Conservation (phyloP, 495 filamentous ascomycete genomes). For the Cladorrhinum samala region DNA sequence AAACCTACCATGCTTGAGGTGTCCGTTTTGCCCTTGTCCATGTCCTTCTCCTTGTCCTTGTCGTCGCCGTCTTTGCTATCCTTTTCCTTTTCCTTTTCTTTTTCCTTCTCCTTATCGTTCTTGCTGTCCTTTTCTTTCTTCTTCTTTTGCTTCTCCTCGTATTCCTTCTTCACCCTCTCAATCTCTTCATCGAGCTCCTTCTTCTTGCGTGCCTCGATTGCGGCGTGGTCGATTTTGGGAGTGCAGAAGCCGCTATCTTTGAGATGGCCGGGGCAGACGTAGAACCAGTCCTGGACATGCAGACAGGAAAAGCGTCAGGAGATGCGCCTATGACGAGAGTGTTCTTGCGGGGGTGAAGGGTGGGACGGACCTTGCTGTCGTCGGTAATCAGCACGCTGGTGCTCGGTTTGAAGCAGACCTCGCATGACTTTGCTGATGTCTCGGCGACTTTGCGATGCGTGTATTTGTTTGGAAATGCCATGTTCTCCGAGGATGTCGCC, state of each 20-base stretch:
- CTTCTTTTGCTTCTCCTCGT: conserved; percentile 63
- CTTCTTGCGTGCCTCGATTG: conserved; percentile 61
- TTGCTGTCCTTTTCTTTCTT: conserved; percentile 45
- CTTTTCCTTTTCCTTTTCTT: conserved; percentile 50
- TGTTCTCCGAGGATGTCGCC: conserved; percentile 5
- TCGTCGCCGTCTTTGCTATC: conserved; percentile 41
- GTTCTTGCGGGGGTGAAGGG: conserved; percentile 19
- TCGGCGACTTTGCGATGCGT: conserved; percentile 86
- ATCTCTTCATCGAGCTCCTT: conserved; percentile 68
- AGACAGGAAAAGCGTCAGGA: background rate
- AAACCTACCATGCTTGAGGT: background rate
- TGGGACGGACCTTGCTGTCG: conserved; percentile 67
- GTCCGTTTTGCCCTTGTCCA: conserved; percentile 41
- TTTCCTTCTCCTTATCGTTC: conserved; percentile 39
- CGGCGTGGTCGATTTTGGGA: conserved; percentile 71
- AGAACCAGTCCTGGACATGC: conserved; percentile 77
- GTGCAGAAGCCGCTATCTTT: conserved; percentile 77
- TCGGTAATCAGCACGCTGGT: conserved; percentile 82
- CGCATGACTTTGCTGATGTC: conserved; percentile 70
- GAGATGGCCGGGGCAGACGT: conserved; percentile 77
- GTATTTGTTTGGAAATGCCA: conserved; percentile 72
- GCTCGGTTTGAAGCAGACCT: conserved; percentile 85
- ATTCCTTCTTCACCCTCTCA: conserved; percentile 69
- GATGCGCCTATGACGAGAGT: too few species aligned
- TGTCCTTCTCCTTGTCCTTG: conserved; percentile 39